A percentile compares a stretch with the other conserved stretches of the same genome.
These are phyloP conservation scores for Primulina eburnea DNA, from an alignment of 257 asterid species.

Conservation along the genomic window DNA sequence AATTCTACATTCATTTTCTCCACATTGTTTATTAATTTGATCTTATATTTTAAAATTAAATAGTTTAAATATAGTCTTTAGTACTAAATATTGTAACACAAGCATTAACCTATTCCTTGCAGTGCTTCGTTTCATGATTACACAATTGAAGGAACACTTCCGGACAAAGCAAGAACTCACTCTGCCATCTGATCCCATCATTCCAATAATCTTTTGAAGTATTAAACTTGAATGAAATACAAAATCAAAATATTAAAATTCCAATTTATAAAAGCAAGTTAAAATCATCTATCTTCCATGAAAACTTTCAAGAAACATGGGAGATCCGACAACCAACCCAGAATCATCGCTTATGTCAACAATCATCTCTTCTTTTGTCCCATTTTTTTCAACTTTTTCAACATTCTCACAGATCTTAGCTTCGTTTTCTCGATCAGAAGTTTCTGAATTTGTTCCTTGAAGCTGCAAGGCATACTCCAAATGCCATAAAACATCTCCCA, in stretches of 20 bases:
- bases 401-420: conserved; percentile 6
- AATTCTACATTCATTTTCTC: too few relatives aligned
- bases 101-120: too few relatives aligned
- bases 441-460: conserved; percentile 38
- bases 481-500: conserved; percentile 91
- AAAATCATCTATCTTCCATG: conserved; percentile 55
- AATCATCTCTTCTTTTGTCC: conserved; percentile 26
- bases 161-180: conserved; percentile 1
- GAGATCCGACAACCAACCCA: conserved; percentile 65
- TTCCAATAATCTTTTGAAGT: conserved; percentile 21
- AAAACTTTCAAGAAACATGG: conserved; percentile 61
- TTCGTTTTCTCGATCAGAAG: conserved; percentile 14
- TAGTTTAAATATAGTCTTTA: too few relatives aligned
- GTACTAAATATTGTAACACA: too few relatives aligned
- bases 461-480: conserved; percentile 80
- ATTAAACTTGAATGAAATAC: conserved; percentile 25
- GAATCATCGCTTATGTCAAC: conserved; percentile 66
- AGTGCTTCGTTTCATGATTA: too few relatives aligned
- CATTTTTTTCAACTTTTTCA: conserved; percentile 17
- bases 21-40: too few relatives aligned
- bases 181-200: conserved; percentile 4
- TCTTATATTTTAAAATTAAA: too few relatives aligned
- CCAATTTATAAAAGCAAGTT: neutral
- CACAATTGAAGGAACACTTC: neutral
- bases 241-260: neutral